Evolutionary conservation across 2,329 filamentous ascomycete genomes (phyloP).

Genomic region (Emericellopsis atlantica): DNA sequence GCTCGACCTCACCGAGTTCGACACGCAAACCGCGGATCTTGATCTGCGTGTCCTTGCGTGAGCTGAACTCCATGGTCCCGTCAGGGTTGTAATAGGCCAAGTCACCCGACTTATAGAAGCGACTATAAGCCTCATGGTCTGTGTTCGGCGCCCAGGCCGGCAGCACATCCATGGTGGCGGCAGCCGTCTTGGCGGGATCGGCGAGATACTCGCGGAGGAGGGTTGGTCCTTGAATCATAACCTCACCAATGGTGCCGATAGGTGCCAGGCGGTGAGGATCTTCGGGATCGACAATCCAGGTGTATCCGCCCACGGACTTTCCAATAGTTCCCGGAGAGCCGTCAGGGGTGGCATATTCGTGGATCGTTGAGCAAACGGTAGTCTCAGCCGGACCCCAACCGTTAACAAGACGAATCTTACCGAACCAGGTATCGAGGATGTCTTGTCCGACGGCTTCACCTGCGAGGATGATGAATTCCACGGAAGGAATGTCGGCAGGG

Average conservation of each 20-base stretch:
- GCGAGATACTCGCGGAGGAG: conserved; percentile 2
- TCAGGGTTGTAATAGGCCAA: conserved; percentile 10
- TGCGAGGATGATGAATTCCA: conserved; percentile 3
- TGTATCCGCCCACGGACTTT: conserved; percentile 1
- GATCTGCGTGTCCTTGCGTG: conserved; percentile 41
- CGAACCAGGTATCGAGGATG: conserved; percentile 3
- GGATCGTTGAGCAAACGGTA: conserved; percentile 2
- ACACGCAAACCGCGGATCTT: conserved; percentile 42
- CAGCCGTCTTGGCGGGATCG: not conserved
- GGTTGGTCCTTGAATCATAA: conserved; percentile 3
- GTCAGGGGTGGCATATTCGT: conserved; percentile 1
- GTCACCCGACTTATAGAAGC: conserved; percentile 6
- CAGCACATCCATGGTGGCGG: not conserved
- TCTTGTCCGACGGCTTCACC: conserved; percentile 4
- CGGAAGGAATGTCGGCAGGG: conserved; percentile 2
- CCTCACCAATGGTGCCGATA: conserved; percentile 2
- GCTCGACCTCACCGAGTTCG: conserved; percentile 21
- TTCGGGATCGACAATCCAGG: conserved; percentile 3
- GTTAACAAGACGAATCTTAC: conserved; percentile 2
- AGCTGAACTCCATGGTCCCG: conserved; percentile 25
- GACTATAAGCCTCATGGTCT: not conserved
- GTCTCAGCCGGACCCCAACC: conserved; percentile 1
- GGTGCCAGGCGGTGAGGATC: conserved; percentile 1
- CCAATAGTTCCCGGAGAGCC: conserved; percentile 2
- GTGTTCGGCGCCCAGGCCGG: conserved; percentile 1